These are phyloP conservation scores for Melaleuca alternifolia DNA, from an alignment of 345 rosid species.

Conservation along the genomic window DNA sequence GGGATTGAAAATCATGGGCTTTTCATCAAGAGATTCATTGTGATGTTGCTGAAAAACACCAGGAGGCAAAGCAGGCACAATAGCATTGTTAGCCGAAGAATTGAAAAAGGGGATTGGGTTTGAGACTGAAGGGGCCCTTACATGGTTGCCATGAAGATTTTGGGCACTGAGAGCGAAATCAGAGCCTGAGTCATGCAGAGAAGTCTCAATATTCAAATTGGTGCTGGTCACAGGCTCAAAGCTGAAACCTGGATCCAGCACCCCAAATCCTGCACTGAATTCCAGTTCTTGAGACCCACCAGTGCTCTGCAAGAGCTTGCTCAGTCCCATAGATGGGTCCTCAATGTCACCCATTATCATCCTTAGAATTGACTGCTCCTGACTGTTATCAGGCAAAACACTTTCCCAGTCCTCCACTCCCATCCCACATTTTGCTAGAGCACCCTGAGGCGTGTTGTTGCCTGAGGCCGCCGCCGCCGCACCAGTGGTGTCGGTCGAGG, in stretches of 20 bases:
- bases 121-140: not conserved
- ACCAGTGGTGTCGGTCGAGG: not conserved
- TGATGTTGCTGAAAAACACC: conserved; percentile 17
- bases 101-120: not conserved
- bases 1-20: conserved; percentile 21
- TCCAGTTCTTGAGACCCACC: not conserved
- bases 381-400: conserved; percentile 31
- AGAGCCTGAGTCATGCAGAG: not conserved
- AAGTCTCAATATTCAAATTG: not conserved
- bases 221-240: not conserved
- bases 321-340: conserved; percentile 30
- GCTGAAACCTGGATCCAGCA: not conserved
- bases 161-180: not conserved
- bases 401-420: conserved; percentile 45
- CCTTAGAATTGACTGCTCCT: conserved; percentile 32
- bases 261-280: not conserved
- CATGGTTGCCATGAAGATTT: not conserved
- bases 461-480: not conserved
- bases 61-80: not conserved
- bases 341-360: conserved; percentile 46
- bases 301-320: conserved; percentile 26
- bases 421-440: conserved; percentile 19
- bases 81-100: not conserved
- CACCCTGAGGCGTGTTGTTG: not conserved
- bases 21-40: conserved; percentile 20